Evolutionary conservation across 2,329 filamentous ascomycete genomes (phyloP), one percentile per base, ranked within the genome.

Genomic region (Epichloe coenophiala): DNA sequence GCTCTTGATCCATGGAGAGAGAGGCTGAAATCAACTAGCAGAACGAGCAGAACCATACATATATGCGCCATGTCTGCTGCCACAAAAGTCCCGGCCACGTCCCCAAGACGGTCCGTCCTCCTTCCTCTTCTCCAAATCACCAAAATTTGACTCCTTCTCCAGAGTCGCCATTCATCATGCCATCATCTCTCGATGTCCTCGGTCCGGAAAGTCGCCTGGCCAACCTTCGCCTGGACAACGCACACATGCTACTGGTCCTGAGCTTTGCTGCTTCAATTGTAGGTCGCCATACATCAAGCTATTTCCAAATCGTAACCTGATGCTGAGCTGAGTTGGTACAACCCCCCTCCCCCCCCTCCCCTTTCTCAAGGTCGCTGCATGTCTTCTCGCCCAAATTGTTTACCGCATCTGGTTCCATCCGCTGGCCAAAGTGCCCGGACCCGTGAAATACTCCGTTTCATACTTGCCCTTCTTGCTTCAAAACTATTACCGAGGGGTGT

Each of bases 381-480:
- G 49, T 39, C 11, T 19, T 4, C 11, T 54, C 9, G 53, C 52
- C 13, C 48, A 44, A 11, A 47, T n/a, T 21, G 37, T 60, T 11
- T 58, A 63, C 36, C 58, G 60, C 9, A 39, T 62, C 19, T 60
- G 57, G 56, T 60, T 65, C 41, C 60, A 65, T 43, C 63, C 63
- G 3, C 56, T 65, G 2, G 54, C 61, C 19, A 59, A 60, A 35
- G 53, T 63, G n/a, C 61, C 62, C 1, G 63, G 61, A 1, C 62
- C 62, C 1, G 51, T 53, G 7, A 47, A 58, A 6, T 51, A 58
- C 17, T 57, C 60, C 9, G 54, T 56, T 3, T 55, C 53, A 2
- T 54, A 55, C 17, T 33, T 58, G 2, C 57, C 58, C 3, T 55
- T 41, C 37, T 50, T 56, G 1, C 62, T 58, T 33, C 21, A 50